Conservation (phyloP, 75 land plant genomes). For the Pseudotsuga menziesii region DNA sequence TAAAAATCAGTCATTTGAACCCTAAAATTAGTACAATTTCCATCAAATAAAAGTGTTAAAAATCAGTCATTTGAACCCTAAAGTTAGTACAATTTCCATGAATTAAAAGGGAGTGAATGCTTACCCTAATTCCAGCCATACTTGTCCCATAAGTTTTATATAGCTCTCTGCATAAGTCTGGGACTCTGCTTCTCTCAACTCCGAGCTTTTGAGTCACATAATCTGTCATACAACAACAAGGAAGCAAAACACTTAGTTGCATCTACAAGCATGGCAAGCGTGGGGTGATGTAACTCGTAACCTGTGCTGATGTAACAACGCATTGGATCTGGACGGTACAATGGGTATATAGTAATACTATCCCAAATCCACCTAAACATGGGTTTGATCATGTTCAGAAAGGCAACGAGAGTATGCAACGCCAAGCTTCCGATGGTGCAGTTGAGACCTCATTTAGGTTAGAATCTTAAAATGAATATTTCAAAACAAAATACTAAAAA, state of each 20-base stretch:
- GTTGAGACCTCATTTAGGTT: no score
- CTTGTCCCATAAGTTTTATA: slow-evolving; percentile 81
- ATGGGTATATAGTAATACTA: no score
- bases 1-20: no score
- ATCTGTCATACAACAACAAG: slow-evolving; percentile 24
- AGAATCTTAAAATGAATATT: no score
- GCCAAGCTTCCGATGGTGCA: no score
- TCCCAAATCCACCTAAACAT: no score
- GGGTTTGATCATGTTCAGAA: no score
- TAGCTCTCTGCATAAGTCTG: slow-evolving; percentile 33
- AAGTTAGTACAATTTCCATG: neutral
- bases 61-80: neutral
- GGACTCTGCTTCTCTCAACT: slow-evolving; percentile 35
- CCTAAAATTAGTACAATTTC: no score
- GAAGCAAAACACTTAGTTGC: no score
- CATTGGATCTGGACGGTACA: neutral
- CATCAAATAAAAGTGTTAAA: no score
- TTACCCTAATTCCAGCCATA: slow-evolving; percentile 89
- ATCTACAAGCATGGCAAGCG: neutral
- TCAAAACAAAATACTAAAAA: no score
- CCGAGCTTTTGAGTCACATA: slow-evolving; percentile 79
- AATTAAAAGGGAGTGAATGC: neutral
- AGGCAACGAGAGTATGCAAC: no score
- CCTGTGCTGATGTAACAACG: neutral
- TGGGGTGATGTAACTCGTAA: neutral